phyloP scores from a whole-genome alignment of 495 filamentous ascomycete genomes.

The Arthonia radiata region DNA sequence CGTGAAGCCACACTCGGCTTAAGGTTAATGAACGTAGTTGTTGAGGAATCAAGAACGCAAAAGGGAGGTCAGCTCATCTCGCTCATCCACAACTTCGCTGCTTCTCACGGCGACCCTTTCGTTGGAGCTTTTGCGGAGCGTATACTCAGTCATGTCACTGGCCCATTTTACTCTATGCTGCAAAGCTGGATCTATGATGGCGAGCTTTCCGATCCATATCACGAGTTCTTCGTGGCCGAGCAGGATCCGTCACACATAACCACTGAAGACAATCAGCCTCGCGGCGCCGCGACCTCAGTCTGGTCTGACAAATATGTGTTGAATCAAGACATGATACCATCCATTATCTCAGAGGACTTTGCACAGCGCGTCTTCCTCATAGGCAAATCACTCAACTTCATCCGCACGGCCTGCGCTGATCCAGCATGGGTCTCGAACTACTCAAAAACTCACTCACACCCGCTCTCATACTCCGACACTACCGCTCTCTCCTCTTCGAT shows the following conservation, averaged over 20 bases:
- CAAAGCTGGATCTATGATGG: slow-evolving; percentile 96
- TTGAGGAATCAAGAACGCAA: slow-evolving; percentile 63
- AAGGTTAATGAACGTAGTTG: slow-evolving; percentile 79
- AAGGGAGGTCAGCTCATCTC: slow-evolving; percentile 89
- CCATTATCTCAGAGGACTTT: slow-evolving; percentile 76
- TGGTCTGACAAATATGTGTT: slow-evolving; percentile 97
- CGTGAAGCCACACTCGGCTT: slow-evolving; percentile 92
- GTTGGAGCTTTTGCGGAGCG: slow-evolving; percentile 87
- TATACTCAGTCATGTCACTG: slow-evolving; percentile 69
- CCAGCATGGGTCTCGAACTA: slow-evolving; percentile 89
- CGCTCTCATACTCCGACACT: slow-evolving; percentile 73
- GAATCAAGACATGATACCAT: slow-evolving; percentile 64
- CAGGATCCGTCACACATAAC: slow-evolving; percentile 28
- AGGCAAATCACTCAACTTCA: slow-evolving; percentile 95
- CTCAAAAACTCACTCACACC: slow-evolving; percentile 57
- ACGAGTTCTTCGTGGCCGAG: slow-evolving; percentile 87
- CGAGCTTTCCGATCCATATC: slow-evolving; percentile 83
- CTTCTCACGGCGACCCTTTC: slow-evolving; percentile 85
- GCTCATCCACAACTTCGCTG: slow-evolving; percentile 76
- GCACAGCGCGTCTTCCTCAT: slow-evolving; percentile 90
- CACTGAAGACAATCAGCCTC: slow-evolving; percentile 14
- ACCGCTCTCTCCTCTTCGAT: slow-evolving; percentile 64
- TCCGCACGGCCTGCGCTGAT: slow-evolving; percentile 81
- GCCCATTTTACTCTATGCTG: slow-evolving; percentile 91
- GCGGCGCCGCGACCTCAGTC: slow-evolving; percentile 49